Base-by-base conservation (phyloP, 148 eudicot genomes). In the Nepenthes mirabilis region DNA sequence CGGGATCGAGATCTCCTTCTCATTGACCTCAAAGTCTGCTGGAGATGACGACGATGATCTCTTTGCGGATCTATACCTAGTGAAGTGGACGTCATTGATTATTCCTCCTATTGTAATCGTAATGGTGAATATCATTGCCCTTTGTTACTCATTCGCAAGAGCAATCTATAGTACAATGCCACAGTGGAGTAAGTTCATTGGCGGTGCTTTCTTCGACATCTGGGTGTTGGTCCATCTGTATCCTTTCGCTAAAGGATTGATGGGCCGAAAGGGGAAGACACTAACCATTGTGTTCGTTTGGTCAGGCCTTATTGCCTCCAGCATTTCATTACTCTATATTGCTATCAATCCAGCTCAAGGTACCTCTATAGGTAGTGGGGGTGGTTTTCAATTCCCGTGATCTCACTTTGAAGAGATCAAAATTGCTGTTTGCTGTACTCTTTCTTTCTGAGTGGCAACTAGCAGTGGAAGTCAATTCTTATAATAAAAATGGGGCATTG, bases 41-140 rank as follows among this genome's bases (percentile, higher is more conserved):
- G 70, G 75, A 34, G 97, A 90, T 2, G 95, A 84, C 33, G 76
- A 72, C 11, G 95, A 87, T 1, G 97, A 90, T 11, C 60, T 70
- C 0, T 90, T 63, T 36, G 91, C 95, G 0, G 97, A 90, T 2
- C 59, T 90, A 2, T 87, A 87, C 77, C 47, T 90, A 32, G 95
- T 90, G 14, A 90, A 90, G 59, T 87, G 97, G 97, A 79, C 87
- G 2, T 81, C 95, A 6, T 54, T 90, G 34, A 90, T 90, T 95
- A 84, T 90, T 6, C 97, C 95, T 23, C 95, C 97, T 0, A 87
- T 90, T 13, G 97, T 90, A 6, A 90, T 90, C 4, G 95, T 87
- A 1, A 84, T 90, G 85, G 68, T 87, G 14, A 90, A 90, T 65
- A 72, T 90, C 2, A 72, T 84, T 13, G 87, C 89, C 2, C 68